A percentile compares a stretch with the other conserved stretches of the same genome.
Evolutionary conservation across 352 stramenopile species (phyloP).

Genomic region (Globisporangium rhizosaccharum): DNA sequence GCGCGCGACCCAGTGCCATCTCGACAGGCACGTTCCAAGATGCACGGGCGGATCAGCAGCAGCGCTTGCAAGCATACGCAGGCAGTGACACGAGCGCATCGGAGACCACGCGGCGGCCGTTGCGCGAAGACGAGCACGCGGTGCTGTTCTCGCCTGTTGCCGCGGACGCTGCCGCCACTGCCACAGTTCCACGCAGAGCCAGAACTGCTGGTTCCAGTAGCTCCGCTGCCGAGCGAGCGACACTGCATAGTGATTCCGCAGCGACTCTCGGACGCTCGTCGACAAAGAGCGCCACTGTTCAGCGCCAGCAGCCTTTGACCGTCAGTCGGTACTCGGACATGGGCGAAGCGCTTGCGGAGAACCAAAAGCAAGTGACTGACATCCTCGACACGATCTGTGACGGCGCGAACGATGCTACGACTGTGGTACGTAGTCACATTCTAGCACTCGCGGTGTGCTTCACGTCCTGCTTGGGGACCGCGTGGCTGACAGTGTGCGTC

Average conservation of each 20-base stretch:
- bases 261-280: conserved; percentile 8
- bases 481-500: background rate
- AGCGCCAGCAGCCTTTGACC: conserved; percentile 9
- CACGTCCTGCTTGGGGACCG: background rate
- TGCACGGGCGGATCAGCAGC: background rate
- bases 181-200: conserved; percentile 11
- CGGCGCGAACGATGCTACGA: conserved; percentile 30
- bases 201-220: conserved; percentile 19
- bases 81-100: background rate
- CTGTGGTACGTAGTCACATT: conserved; percentile 26
- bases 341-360: conserved; percentile 39
- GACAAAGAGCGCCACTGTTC: conserved; percentile 12
- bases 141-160: conserved; percentile 8
- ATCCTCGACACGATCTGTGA: conserved; percentile 39
- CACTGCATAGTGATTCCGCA: background rate
- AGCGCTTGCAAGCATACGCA: background rate
- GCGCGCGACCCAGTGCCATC: background rate
- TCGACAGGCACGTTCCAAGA: background rate
- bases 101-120: no score
- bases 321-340: conserved; percentile 32
- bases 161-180: background rate
- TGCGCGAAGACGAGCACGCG: conserved; percentile 4
- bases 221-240: background rate
- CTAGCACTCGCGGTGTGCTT: background rate
- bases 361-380: conserved; percentile 49